A percentile compares a stretch with the other conserved stretches of the same genome.
These are phyloP conservation scores for Gigaspora rosea DNA, from an alignment of 192 early-diverging fungal species.

Conservation along the genomic window DNA sequence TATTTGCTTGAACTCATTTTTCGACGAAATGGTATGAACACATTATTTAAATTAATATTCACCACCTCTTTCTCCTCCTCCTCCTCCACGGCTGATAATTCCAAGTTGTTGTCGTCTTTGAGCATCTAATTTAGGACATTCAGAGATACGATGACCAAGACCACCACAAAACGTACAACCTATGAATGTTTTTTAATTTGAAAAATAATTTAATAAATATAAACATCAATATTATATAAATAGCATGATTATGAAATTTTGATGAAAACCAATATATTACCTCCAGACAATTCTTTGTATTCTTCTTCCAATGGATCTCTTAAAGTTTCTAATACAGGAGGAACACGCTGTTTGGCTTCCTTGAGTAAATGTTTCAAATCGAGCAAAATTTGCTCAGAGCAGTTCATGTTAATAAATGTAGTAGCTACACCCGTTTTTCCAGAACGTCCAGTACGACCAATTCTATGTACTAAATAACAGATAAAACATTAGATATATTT, in stretches of 20 bases:
- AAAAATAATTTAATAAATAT: slow-evolving; percentile 11
- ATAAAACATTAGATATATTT: background rate
- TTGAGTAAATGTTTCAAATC: slow-evolving; percentile 91
- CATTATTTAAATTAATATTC: background rate
- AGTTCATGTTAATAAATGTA: slow-evolving; percentile 93
- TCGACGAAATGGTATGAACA: too few species aligned
- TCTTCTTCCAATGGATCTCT: slow-evolving; percentile 73
- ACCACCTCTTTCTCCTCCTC: slow-evolving; percentile 27
- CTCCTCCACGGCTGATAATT: slow-evolving; percentile 29
- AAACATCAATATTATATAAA: too few species aligned
- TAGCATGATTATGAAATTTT: too few species aligned
- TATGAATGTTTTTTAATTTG: slow-evolving; percentile 35
- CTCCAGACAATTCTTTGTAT: slow-evolving; percentile 64
- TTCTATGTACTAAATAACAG: slow-evolving; percentile 73
- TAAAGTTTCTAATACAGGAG: slow-evolving; percentile 79
- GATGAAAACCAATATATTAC: slow-evolving; percentile 1
- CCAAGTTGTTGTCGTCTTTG: slow-evolving; percentile 31
- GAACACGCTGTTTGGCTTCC: slow-evolving; percentile 93
- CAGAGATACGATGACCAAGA: slow-evolving; percentile 86
- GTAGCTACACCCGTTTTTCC: slow-evolving; percentile 97
- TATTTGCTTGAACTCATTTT: too few species aligned
- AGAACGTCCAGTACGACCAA: slow-evolving; percentile 95
- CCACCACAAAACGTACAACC: slow-evolving; percentile 97
- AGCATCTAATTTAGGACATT: slow-evolving; percentile 79
- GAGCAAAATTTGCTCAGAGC: slow-evolving; percentile 89